Evolutionary conservation across 78 protist genomes (phyloP), one percentile per base, ranked within the genome.

Genomic region (Dictyostelium citrinum): DNA sequence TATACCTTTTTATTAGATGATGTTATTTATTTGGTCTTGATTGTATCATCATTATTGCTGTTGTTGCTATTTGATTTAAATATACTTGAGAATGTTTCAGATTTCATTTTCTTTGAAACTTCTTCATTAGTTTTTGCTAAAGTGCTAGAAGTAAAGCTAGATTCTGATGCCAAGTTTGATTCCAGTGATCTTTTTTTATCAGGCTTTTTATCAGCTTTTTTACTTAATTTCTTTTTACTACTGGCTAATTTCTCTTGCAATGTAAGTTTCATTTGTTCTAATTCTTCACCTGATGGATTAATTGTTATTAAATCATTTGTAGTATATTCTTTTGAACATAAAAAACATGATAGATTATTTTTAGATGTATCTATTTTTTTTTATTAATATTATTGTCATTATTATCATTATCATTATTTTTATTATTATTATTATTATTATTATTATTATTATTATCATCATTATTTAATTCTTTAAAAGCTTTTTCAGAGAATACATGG

Each of bases 71-170:
- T 61, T 55, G 64, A 55, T 55, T 81, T 60, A 83, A 83, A 83
- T 22, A 83, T 67, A 83, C 90, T 83, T 22, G 90, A 67, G 33
- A 83, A 83, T 17, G 90, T 49, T 45, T 83, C 90, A 27, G 90
- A 83, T 49, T 43, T 83, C 90, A 83, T 83, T 33, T 83, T 83
- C 39, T 83, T 83, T 33, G 12, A 31, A 17, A 75, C 14, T 46
- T 68, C 46, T 29, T 70, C 71, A 27, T 83, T 83, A 2, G 90
- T 77, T 70, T 83, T 46, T 31, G 27, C 64, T 1, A 83, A 16
- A 45, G 90, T 49, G 9, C 16, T 71, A 0, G 55, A 41, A 24
- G 90, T 71, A 51, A 83, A 70, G 11, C 58, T 29, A 11, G 81
- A 83, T 71, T 75, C 81, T 41, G 81, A 75, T 39, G 81, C 29